Conservation (phyloP, 352 stramenopile species). For the Globisporangium cylindrosporum region DNA sequence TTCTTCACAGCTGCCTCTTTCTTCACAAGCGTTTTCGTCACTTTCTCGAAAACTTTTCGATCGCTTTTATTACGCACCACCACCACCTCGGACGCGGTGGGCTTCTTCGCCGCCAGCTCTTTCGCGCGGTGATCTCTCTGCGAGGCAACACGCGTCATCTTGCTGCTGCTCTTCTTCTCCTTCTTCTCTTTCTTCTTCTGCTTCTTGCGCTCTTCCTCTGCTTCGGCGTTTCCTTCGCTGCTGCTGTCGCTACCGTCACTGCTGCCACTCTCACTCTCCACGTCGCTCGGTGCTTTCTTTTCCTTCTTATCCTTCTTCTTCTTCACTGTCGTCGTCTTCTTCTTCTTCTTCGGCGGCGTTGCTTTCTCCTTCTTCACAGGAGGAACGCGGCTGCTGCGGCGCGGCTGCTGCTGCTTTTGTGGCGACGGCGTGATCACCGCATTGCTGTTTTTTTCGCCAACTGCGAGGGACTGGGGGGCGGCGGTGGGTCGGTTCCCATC, state of each 20-base stretch:
- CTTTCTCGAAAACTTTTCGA: not conserved
- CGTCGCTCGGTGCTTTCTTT: not conserved
- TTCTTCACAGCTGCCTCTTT: not conserved
- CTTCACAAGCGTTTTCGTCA: not conserved
- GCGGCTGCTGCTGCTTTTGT: not conserved
- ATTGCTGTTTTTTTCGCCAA: not conserved
- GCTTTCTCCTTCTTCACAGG: not conserved
- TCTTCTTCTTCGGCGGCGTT: not conserved
- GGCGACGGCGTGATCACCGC: not conserved
- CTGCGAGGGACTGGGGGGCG: not conserved
- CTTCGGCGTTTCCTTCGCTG: not conserved
- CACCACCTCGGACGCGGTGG: not conserved
- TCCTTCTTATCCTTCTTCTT: not conserved
- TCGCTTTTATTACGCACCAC: not conserved
- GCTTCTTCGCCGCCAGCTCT: slow-evolving; percentile 2
- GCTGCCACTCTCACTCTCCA: slow-evolving; percentile 4
- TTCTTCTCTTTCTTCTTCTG: not conserved
- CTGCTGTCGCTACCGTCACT: slow-evolving; percentile 2
- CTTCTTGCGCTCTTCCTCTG: not conserved
- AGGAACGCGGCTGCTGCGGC: not conserved
- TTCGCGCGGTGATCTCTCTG: not conserved
- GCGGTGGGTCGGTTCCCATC: not conserved
- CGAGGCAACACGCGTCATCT: not conserved
- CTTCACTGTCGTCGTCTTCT: not conserved
- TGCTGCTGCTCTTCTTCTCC: not conserved